A percentile compares a stretch with the other conserved stretches of the same genome.
phyloP scores from a whole-genome alignment of 1,284 basidiomycete species.

The Cutaneotrichosporon dermatis region DNA sequence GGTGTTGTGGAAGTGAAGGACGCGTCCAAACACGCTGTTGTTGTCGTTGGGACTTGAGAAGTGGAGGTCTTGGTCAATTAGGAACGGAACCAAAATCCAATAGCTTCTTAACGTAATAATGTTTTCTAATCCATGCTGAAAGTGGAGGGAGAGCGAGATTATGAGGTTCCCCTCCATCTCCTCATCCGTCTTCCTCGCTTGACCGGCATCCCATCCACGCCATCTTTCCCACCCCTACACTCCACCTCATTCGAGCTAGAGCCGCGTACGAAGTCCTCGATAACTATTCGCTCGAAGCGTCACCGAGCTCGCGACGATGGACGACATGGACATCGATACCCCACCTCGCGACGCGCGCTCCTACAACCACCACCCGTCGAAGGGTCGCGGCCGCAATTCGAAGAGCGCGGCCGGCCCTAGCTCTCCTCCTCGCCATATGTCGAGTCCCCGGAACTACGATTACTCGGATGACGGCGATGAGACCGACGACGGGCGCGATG shows the following conservation, averaged over 20 bases:
- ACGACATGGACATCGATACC: constrained; percentile 1
- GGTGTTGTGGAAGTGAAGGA: no score
- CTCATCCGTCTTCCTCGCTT: no score
- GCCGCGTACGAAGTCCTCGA: no score
- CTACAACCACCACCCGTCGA: not conserved
- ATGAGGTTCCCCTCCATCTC: no score
- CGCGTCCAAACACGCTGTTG: no score
- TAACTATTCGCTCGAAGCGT: not conserved
- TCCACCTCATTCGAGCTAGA: no score
- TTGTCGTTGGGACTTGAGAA: no score
- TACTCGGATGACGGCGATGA: constrained; percentile 2
- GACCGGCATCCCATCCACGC: no score
- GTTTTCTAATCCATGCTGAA: not conserved
- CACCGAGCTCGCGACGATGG: not conserved
- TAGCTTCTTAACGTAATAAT: not conserved
- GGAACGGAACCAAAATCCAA: not conserved
- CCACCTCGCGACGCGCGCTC: not conserved
- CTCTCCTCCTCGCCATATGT: not conserved
- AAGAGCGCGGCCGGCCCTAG: not conserved
- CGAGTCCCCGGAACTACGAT: not conserved
- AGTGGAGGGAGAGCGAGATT: no score
- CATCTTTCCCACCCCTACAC: no score
- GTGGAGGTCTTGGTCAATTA: not conserved
- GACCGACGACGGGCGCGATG: not conserved
- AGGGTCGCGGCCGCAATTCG: not conserved